These are phyloP conservation scores for Yamagishiella unicocca DNA, from an alignment of 139 green algal genomes.

Conservation along the genomic window DNA sequence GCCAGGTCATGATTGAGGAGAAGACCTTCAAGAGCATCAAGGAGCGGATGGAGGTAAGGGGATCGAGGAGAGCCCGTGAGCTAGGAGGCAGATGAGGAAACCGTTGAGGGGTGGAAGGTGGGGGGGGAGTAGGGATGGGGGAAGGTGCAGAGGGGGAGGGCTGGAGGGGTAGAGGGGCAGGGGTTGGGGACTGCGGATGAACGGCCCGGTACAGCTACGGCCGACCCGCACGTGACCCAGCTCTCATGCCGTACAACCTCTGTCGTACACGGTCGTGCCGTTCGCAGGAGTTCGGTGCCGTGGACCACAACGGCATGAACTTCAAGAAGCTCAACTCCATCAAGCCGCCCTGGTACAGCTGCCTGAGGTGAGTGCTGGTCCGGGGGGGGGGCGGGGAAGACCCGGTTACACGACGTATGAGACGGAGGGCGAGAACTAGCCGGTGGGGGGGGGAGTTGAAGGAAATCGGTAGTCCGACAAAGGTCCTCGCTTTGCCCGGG, in stretches of 20 bases:
- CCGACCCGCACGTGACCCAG: too few species aligned
- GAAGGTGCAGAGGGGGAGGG: neutral
- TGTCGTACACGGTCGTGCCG: too few species aligned
- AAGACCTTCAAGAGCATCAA: slow-evolving; percentile 58
- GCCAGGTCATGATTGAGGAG: slow-evolving; percentile 60
- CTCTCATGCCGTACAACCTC: too few species aligned
- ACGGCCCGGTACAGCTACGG: too few species aligned
- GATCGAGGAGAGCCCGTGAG: too few species aligned
- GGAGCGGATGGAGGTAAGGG: slow-evolving; percentile 39
- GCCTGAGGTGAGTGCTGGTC: slow-evolving; percentile 20
- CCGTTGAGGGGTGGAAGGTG: neutral
- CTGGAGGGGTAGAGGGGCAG: too few species aligned
- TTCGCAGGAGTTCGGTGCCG: slow-evolving; percentile 55
- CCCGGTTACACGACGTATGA: neutral
- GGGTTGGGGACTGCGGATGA: too few species aligned
- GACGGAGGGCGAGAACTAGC: neutral
- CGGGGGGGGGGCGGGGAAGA: too few species aligned
- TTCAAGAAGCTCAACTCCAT: slow-evolving; percentile 48
- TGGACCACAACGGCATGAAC: slow-evolving; percentile 63
- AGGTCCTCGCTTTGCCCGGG: too few species aligned
- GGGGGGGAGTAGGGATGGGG: neutral
- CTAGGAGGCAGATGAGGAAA: too few species aligned
- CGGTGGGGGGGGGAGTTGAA: too few species aligned
- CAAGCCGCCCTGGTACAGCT: slow-evolving; percentile 23
- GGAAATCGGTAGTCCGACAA: too few species aligned